Percentiles rank a stretch among this genome's conserved stretches.
phyloP scores from a whole-genome alignment of 768 basidiomycete species.

The Inosperma sp. region DNA sequence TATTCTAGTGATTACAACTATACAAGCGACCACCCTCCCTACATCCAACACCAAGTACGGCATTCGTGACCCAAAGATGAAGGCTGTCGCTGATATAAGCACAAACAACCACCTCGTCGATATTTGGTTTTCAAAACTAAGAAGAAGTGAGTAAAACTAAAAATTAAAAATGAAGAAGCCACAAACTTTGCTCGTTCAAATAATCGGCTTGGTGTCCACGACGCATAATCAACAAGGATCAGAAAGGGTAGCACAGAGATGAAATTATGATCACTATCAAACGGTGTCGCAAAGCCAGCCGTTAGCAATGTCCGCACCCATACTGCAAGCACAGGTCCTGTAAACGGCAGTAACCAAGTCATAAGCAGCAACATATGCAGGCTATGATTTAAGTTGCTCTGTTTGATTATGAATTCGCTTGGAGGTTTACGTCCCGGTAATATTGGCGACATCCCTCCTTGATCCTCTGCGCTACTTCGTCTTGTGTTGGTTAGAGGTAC shows the following conservation, averaged over 20 bases:
- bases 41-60: constrained; percentile 65
- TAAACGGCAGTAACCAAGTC: constrained; percentile 76
- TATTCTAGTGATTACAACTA: constrained; percentile 44
- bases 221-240: constrained; percentile 56
- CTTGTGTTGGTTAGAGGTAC: constrained; percentile 13
- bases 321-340: constrained; percentile 73
- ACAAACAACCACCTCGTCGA: constrained; percentile 53
- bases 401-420: constrained; percentile 13
- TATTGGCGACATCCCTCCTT: constrained; percentile 9
- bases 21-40: constrained; percentile 44
- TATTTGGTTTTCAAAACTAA: constrained; percentile 38
- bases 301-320: constrained; percentile 86
- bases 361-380: constrained; percentile 67
- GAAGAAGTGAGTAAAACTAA: constrained; percentile 11
- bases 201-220: constrained; percentile 41
- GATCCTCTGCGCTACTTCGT: not conserved
- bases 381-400: constrained; percentile 45
- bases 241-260: constrained; percentile 61
- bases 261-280: constrained; percentile 76
- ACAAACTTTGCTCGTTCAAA: constrained; percentile 43
- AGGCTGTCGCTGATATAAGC: constrained; percentile 47
- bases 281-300: constrained; percentile 73
- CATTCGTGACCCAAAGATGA: constrained; percentile 62
- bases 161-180: not conserved
- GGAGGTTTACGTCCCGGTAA: constrained; percentile 5